phyloP scores from a whole-genome alignment of 805 yeast genomes.

The Ogataea philodendri region DNA sequence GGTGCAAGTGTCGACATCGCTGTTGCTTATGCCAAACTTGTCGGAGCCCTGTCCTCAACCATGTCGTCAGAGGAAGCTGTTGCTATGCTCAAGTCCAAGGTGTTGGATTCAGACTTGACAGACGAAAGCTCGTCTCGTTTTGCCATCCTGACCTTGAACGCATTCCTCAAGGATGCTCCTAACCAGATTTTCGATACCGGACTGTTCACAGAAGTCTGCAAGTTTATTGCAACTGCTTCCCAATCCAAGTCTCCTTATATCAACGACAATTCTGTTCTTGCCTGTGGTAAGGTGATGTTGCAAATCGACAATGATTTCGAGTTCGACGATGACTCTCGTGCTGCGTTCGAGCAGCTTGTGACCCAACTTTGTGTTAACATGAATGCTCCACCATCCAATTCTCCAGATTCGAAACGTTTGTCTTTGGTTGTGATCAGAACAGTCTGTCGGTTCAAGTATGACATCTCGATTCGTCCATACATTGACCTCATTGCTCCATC shows the following conservation, averaged over 20 bases:
- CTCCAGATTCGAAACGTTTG: constrained; percentile 76
- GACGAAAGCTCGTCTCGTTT: constrained; percentile 50
- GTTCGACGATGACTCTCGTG: constrained; percentile 32
- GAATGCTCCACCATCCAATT: constrained; percentile 54
- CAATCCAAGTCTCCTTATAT: constrained; percentile 47
- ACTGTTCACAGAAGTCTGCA: constrained; percentile 47
- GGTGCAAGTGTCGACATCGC: constrained; percentile 53
- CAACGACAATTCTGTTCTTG: constrained; percentile 73
- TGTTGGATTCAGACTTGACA: constrained; percentile 44
- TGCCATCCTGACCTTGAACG: constrained; percentile 70
- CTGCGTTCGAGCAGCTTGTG: constrained; percentile 44
- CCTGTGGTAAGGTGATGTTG: constrained; percentile 77
- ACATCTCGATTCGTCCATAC: constrained; percentile 48
- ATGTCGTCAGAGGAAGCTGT: constrained; percentile 63
- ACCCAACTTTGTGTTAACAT: constrained; percentile 48
- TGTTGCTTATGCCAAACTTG: constrained; percentile 71
- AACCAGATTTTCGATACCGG: constrained; percentile 54
- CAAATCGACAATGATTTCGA: constrained; percentile 41
- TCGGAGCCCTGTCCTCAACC: constrained; percentile 73
- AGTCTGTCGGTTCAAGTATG: constrained; percentile 59
- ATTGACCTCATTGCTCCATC: constrained; percentile 62
- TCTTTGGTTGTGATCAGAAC: constrained; percentile 76
- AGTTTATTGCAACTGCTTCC: constrained; percentile 46
- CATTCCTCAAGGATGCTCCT: constrained; percentile 79
- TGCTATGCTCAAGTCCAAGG: constrained; percentile 56